Evolutionary conservation across 2,329 filamentous ascomycete genomes (phyloP).

Genomic region (Talaromyces sp.): DNA sequence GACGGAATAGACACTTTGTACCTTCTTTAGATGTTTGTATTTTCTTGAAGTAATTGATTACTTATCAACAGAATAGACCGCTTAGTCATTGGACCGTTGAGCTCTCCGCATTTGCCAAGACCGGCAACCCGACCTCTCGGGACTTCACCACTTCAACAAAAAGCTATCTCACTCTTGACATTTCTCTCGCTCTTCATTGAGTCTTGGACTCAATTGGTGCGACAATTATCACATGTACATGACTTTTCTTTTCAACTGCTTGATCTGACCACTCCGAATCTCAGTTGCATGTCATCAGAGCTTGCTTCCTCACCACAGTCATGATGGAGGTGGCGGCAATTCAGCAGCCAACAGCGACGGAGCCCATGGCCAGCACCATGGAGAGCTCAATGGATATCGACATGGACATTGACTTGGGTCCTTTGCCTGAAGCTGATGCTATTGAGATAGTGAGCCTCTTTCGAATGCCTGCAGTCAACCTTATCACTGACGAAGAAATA

Average conservation of each 20-base stretch:
- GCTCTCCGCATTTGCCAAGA: conserved; percentile 16
- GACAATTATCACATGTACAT: neutral
- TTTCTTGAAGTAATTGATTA: no score
- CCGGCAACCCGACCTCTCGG: conserved; percentile 6
- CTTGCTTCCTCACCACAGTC: conserved; percentile 8
- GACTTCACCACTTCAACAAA: neutral
- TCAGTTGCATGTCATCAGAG: neutral
- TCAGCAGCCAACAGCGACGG: conserved; percentile 19
- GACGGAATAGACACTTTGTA: neutral
- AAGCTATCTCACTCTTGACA: neutral
- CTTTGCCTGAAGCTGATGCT: conserved; percentile 42
- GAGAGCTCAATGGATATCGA: conserved; percentile 63
- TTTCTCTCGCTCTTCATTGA: neutral
- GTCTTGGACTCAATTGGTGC: neutral
- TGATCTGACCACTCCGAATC: neutral
- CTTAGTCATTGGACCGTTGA: conserved; percentile 13
- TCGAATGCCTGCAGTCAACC: neutral
- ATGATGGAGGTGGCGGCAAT: conserved; percentile 23
- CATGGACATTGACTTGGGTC: conserved; percentile 61
- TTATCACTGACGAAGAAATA: conserved; percentile 1
- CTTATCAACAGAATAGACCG: neutral
- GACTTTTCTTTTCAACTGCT: neutral
- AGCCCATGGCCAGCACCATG: conserved; percentile 22
- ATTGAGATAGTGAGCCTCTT: conserved; percentile 31
- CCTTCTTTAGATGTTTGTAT: neutral